Evolutionary conservation across 495 filamentous ascomycete species (phyloP).

Genomic region (Xylaria castorea): DNA sequence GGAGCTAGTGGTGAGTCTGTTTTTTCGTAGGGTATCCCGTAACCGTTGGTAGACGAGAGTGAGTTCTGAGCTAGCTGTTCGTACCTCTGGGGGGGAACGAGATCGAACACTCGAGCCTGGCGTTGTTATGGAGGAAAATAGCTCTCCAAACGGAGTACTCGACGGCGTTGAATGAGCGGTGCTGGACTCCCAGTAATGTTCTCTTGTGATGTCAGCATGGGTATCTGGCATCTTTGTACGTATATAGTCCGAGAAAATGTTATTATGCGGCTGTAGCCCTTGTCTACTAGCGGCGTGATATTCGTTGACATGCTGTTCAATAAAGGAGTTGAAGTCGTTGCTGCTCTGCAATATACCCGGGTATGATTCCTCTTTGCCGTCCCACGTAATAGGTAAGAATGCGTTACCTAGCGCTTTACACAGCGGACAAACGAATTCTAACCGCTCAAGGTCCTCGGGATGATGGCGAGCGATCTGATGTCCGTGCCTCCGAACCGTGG

Average conservation of each 20-base stretch:
- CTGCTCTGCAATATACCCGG: slow-evolving; percentile 68
- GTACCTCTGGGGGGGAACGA: slow-evolving; percentile 41
- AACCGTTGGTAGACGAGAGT: slow-evolving; percentile 80
- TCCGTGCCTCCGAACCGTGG: slow-evolving; percentile 79
- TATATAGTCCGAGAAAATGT: slow-evolving; percentile 68
- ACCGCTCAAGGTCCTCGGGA: slow-evolving; percentile 74
- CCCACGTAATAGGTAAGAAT: slow-evolving; percentile 96
- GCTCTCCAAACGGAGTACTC: slow-evolving; percentile 35
- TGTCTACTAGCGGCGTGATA: slow-evolving; percentile 48
- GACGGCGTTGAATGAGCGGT: slow-evolving; percentile 35
- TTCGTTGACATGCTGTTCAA: slow-evolving; percentile 52
- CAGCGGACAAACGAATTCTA: slow-evolving; percentile 96
- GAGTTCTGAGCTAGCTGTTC: slow-evolving; percentile 70
- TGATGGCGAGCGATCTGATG: slow-evolving; percentile 94
- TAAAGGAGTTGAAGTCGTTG: slow-evolving; percentile 69
- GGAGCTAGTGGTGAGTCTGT: slow-evolving; percentile 58
- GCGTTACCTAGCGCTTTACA: slow-evolving; percentile 97
- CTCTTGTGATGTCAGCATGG: slow-evolving; percentile 62
- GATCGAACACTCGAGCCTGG: slow-evolving; percentile 40
- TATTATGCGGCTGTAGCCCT: slow-evolving; percentile 52
- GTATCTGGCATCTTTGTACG: slow-evolving; percentile 64
- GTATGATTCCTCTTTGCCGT: slow-evolving; percentile 82
- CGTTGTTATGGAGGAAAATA: slow-evolving; percentile 34
- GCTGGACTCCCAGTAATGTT: slow-evolving; percentile 34
- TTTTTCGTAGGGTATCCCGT: slow-evolving; percentile 75